Conservation (phyloP, 2,329 filamentous ascomycete genomes). For the Fusarium robinianum region DNA sequence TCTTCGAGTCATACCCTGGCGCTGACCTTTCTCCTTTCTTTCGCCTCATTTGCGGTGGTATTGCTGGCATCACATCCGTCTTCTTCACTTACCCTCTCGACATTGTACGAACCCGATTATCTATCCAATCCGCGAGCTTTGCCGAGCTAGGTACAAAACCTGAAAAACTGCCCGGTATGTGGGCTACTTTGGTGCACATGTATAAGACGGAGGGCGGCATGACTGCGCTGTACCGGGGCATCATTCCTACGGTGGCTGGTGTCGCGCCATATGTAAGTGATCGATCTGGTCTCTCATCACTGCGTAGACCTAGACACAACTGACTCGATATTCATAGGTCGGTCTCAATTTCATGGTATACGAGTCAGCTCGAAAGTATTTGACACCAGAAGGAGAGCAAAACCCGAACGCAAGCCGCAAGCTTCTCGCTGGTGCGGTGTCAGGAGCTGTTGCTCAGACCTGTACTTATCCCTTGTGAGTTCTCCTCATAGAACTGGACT, state of each 20-base stretch:
- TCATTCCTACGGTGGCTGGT: slow-evolving; percentile 89
- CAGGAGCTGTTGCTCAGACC: slow-evolving; percentile 95
- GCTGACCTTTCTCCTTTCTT: slow-evolving; percentile 73
- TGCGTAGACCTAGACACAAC: too few relatives aligned
- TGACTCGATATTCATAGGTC: slow-evolving; percentile 65
- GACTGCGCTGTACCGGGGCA: slow-evolving; percentile 86
- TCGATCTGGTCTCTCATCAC: too few relatives aligned
- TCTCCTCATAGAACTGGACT: not conserved
- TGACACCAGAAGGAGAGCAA: slow-evolving; percentile 86
- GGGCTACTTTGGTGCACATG: slow-evolving; percentile 78
- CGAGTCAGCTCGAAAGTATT: slow-evolving; percentile 79
- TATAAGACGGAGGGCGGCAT: slow-evolving; percentile 90
- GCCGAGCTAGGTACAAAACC: slow-evolving; percentile 68
- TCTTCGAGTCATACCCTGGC: slow-evolving; percentile 77
- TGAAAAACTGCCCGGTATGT: slow-evolving; percentile 86
- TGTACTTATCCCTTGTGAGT: slow-evolving; percentile 97
- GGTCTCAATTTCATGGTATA: slow-evolving; percentile 99
- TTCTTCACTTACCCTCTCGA: slow-evolving; percentile 95
- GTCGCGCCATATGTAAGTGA: slow-evolving; percentile 91
- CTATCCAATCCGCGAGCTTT: slow-evolving; percentile 98
- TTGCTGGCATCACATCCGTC: slow-evolving; percentile 94
- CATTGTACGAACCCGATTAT: slow-evolving; percentile 93
- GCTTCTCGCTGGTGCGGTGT: slow-evolving; percentile 85
- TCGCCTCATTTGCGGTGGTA: slow-evolving; percentile 85
- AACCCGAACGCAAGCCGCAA: slow-evolving; percentile 82